Evolutionary conservation across 495 filamentous ascomycete genomes (phyloP), one percentile per base, ranked within the genome.

Genomic region (Coniosporium apollinis): DNA sequence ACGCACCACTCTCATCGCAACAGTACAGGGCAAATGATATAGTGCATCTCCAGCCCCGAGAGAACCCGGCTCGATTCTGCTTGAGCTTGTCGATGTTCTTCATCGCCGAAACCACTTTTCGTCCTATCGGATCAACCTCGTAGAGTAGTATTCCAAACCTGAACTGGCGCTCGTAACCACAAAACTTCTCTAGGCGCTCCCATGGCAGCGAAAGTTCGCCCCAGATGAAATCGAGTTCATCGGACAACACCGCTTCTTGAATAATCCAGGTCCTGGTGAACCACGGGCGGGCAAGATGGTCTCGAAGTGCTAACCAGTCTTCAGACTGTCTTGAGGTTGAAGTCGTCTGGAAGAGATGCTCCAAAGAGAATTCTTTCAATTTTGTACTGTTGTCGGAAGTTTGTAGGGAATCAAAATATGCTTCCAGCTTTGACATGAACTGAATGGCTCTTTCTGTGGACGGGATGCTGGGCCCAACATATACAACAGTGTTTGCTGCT

Each of bases 241-340:
- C 8, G 5, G 32, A 4, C 17, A 48, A 22, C 9, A 35, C 39
- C 21, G 42, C 24, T 32, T 52, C 49, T 30, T 52, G 49, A 5
- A 52, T 30, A 6, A 51, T 37, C 49, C 49, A 52, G n/a, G 47
- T 20, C 3, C 49, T 39, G 28, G 31, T 19, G 40, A 52, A 52
- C 44, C 44, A 52, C 4, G 49, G 40, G 8, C 44, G 40, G 14
- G 9, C 28, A n/a, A 43, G 36, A 16, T 16, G 26, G 9, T 34
- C 10, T 10, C 15, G 22, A 4, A 37, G 5, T 5, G 35, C 35
- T 5, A 22, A 11, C 35, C 35, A 37, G 10, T 35, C 33, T 9
- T 19, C 19, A 35, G 19, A 22, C 3, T 19, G 11, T 22, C 17
- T 22, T 9, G 33, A 22, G 4, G 33, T 35, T n/a, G 9, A 9